These are phyloP conservation scores for Cercospora sojina DNA, from an alignment of 2,329 filamentous ascomycete species.

Conservation along the genomic window DNA sequence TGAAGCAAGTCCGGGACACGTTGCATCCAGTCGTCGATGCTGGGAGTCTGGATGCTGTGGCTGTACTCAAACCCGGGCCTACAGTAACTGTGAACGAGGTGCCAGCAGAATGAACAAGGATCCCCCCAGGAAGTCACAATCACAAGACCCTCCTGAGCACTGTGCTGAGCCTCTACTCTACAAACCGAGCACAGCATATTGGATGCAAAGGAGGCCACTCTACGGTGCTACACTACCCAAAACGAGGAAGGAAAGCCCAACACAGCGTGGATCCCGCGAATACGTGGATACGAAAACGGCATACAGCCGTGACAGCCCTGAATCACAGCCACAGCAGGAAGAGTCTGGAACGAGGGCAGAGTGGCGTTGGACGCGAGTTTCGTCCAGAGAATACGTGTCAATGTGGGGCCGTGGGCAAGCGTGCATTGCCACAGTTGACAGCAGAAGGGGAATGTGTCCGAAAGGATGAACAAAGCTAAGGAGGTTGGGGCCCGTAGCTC, in stretches of 20 bases:
- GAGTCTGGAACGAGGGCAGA: conserved; percentile 1
- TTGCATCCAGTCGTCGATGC: conserved; percentile 25
- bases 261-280: neutral
- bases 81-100: conserved; percentile 27
- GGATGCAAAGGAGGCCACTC: neutral
- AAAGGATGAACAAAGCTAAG: neutral
- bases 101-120: conserved; percentile 23
- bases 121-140: neutral
- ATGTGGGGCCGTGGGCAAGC: neutral
- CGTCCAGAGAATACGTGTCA: neutral
- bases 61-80: conserved; percentile 25
- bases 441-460: neutral
- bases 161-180: neutral
- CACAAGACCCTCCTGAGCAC: neutral
- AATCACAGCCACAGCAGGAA: neutral
- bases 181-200: neutral
- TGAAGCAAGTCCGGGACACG: conserved; percentile 46
- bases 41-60: conserved; percentile 28
- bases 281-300: neutral
- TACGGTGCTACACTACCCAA: neutral
- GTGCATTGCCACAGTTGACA: neutral
- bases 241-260: neutral
- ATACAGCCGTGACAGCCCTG: neutral
- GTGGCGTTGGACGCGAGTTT: neutral
- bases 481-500: neutral